Conservation (phyloP, 805 yeast genomes). For the Yarrowia sp. region DNA sequence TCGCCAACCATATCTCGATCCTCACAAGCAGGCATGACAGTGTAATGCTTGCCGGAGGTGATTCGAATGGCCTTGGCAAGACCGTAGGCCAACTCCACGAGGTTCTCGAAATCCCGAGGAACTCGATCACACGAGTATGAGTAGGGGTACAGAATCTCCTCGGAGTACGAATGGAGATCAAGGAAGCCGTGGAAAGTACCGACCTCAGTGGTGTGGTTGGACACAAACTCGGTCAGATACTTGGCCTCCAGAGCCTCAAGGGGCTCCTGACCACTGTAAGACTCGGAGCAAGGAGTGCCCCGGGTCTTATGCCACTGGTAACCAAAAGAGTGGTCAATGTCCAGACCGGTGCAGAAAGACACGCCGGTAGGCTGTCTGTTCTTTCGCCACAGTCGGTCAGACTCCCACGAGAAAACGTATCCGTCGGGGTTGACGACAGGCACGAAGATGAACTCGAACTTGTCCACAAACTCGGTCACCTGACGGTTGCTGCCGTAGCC, state of each 20-base stretch:
- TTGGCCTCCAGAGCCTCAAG: constrained; percentile 61
- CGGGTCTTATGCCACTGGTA: constrained; percentile 55
- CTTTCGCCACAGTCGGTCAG: constrained; percentile 83
- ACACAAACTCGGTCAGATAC: constrained; percentile 28
- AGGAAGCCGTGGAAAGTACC: constrained; percentile 61
- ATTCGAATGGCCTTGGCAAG: constrained; percentile 68
- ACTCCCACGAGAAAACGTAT: constrained; percentile 74
- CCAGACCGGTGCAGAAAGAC: constrained; percentile 74
- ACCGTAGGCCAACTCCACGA: constrained; percentile 78
- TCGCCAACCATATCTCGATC: constrained; percentile 45
- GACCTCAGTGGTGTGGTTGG: constrained; percentile 32
- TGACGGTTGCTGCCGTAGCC: constrained; percentile 33
- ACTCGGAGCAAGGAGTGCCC: constrained; percentile 68
- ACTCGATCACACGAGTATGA: constrained; percentile 69
- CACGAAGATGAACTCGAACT: constrained; percentile 67
- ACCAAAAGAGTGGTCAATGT: constrained; percentile 76
- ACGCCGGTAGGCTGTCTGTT: constrained; percentile 72
- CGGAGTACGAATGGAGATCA: constrained; percentile 82
- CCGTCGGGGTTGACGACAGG: constrained; percentile 94
- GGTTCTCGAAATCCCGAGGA: constrained; percentile 78
- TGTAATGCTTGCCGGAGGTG: constrained; percentile 59
- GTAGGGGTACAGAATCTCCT: constrained; percentile 77
- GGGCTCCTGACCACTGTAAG: constrained; percentile 71
- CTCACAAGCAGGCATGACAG: constrained; percentile 72
- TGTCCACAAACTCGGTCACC: constrained; percentile 48